Percentiles rank a stretch among this genome's conserved stretches.
Evolutionary conservation across 257 asterid species (phyloP).

Genomic region (Scutellaria barbata): DNA sequence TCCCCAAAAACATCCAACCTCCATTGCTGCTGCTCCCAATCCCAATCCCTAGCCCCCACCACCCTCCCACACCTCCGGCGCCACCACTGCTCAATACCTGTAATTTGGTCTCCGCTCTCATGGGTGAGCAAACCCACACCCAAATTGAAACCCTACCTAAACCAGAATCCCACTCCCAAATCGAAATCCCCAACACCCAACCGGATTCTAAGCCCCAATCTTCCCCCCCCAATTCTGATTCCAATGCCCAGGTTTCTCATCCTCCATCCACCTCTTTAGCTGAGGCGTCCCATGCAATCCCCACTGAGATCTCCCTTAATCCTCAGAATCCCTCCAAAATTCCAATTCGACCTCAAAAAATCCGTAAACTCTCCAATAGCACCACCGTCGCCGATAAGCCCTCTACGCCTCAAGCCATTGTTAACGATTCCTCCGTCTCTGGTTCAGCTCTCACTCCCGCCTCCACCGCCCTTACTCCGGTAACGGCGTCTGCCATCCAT

Average conservation of each 20-base stretch:
- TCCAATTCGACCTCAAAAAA: conserved; percentile 93
- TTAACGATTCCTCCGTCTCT: conserved; percentile 39
- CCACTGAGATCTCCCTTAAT: conserved; percentile 43
- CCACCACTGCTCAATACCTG: conserved; percentile 3
- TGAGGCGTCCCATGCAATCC: conserved; percentile 36
- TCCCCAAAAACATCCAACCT: conserved; percentile 28
- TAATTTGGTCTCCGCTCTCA: conserved; percentile 34
- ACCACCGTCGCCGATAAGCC: conserved; percentile 36
- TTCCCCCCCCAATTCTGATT: conserved; percentile 36
- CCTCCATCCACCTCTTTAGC: conserved; percentile 36
- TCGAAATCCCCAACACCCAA: conserved; percentile 41
- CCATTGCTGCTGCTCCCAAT: conserved; percentile 34
- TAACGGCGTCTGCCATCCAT: conserved; percentile 28
- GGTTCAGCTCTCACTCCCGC: conserved; percentile 35
- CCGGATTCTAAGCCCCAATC: conserved; percentile 42
- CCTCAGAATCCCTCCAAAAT: conserved; percentile 81
- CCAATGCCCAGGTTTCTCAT: conserved; percentile 40
- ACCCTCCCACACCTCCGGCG: conserved; percentile 19
- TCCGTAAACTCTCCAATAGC: conserved; percentile 71
- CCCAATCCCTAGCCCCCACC: conserved; percentile 30
- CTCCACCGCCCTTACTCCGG: conserved; percentile 25
- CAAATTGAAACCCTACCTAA: conserved; percentile 39
- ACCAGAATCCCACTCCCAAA: conserved; percentile 44
- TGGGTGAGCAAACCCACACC: conserved; percentile 68
- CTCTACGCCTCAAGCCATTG: conserved; percentile 26